A percentile compares a stretch with the other conserved stretches of the same genome.
These are phyloP conservation scores for Magnaporthiopsis poae DNA, from an alignment of 2,329 filamentous ascomycete genomes.

Conservation along the genomic window DNA sequence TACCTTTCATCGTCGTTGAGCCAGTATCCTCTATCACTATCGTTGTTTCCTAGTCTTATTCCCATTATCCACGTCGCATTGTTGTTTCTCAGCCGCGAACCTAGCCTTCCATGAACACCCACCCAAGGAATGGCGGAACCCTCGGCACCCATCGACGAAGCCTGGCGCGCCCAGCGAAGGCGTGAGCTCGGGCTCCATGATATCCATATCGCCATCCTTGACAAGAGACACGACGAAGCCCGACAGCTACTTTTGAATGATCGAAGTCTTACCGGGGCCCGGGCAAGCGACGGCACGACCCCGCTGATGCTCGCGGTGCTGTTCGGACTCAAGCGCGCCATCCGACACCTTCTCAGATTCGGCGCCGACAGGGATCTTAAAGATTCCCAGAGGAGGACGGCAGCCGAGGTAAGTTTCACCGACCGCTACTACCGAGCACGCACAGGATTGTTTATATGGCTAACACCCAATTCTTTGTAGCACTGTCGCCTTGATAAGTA, in stretches of 20 bases:
- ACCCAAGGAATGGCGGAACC: not conserved
- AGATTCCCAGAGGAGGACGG: not conserved
- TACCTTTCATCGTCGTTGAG: no score
- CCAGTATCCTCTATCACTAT: not conserved
- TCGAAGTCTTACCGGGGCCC: no score
- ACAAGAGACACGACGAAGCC: not conserved
- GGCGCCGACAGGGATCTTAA: not conserved
- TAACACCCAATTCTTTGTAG: not conserved
- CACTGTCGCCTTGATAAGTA: not conserved
- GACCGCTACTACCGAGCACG: not conserved
- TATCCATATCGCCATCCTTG: not conserved
- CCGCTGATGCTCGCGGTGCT: conserved; percentile 4
- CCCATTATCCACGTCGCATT: not conserved
- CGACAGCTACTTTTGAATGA: not conserved
- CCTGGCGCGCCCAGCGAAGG: no score
- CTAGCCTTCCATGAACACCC: no score
- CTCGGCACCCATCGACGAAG: not conserved
- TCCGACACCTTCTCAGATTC: not conserved
- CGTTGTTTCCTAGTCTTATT: not conserved
- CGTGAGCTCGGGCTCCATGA: not conserved
- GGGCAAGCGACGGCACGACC: not conserved
- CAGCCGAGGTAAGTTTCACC: not conserved
- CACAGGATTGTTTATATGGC: not conserved
- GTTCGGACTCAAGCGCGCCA: not conserved
- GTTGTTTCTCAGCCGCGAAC: not conserved